Percentiles rank a stretch among this genome's conserved stretches.
Conservation (phyloP, 768 basidiomycete species). For the Pleurotus djamor region DNA sequence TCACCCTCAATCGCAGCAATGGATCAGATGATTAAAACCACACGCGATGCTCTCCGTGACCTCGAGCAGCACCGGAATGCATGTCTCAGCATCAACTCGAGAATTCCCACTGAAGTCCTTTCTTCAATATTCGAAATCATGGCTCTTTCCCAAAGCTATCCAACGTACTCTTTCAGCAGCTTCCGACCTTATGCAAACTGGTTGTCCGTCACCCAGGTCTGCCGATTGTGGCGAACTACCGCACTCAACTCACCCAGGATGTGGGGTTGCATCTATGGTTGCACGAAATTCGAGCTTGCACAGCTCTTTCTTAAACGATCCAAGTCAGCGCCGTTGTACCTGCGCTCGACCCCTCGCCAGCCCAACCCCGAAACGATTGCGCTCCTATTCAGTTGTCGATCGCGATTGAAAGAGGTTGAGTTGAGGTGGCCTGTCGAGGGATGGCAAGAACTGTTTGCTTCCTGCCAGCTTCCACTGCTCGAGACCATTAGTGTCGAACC, state of each 20-base stretch:
- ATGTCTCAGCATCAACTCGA: not conserved
- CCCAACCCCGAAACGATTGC: not conserved
- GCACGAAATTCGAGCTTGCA: not conserved
- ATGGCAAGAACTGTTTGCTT: not conserved
- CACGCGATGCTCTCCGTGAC: not conserved
- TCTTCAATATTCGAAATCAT: not conserved
- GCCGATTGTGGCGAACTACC: not conserved
- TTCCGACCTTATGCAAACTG: not conserved
- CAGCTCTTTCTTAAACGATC: not conserved
- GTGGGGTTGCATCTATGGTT: not conserved
- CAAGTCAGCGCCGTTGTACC: not conserved
- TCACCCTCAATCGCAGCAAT: not conserved
- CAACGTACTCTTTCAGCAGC: not conserved
- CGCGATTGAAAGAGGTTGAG: not conserved
- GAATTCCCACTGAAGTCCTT: not conserved
- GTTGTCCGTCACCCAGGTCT: not conserved
- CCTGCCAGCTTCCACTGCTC: not conserved
- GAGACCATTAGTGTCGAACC: not conserved
- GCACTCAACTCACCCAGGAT: not conserved
- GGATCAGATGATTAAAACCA: not conserved
- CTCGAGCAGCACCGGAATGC: not conserved
- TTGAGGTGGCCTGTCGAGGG: not conserved
- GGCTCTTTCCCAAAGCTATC: not conserved
- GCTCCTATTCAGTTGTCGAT: not conserved
- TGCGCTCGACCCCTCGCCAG: not conserved